Conservation (phyloP, 2,329 filamentous ascomycete species). For the Phialemoniopsis sp. region DNA sequence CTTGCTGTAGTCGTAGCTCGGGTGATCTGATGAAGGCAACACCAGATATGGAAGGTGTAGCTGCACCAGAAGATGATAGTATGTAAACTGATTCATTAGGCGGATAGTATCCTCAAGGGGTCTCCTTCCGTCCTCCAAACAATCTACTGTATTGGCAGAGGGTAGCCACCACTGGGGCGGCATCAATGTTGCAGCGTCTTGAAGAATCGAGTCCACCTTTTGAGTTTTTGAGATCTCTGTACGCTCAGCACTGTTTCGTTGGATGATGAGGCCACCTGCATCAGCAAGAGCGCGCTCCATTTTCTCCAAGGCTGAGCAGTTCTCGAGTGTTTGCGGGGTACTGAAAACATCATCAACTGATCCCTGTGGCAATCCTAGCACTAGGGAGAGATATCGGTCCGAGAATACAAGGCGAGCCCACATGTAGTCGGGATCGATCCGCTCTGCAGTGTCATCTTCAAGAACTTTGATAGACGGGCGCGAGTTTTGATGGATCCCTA, state of each 20-base stretch:
- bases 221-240: conserved; percentile 15
- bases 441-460: conserved; percentile 14
- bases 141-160: conserved; percentile 12
- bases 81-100: conserved; percentile 32
- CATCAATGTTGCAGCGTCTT: conserved; percentile 27
- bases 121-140: conserved; percentile 8
- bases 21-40: conserved; percentile 11
- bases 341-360: conserved; percentile 20
- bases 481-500: conserved; percentile 5
- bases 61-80: conserved; percentile 36
- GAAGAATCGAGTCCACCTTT: conserved; percentile 31
- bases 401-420: conserved; percentile 40
- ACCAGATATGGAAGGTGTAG: conserved; percentile 42
- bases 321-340: conserved; percentile 17
- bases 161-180: conserved; percentile 37
- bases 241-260: conserved; percentile 22
- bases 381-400: conserved; percentile 42
- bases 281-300: conserved; percentile 29
- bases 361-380: conserved; percentile 41
- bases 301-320: conserved; percentile 20
- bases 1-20: conserved; percentile 29
- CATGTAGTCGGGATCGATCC: conserved; percentile 28
- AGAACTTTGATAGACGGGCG: conserved; percentile 15
- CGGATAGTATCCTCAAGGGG: conserved; percentile 25
- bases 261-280: conserved; percentile 28